A percentile compares a stretch with the other conserved stretches of the same genome.
phyloP scores from a whole-genome alignment of 2,329 filamentous ascomycete genomes.

The Aspergillus jensenii region DNA sequence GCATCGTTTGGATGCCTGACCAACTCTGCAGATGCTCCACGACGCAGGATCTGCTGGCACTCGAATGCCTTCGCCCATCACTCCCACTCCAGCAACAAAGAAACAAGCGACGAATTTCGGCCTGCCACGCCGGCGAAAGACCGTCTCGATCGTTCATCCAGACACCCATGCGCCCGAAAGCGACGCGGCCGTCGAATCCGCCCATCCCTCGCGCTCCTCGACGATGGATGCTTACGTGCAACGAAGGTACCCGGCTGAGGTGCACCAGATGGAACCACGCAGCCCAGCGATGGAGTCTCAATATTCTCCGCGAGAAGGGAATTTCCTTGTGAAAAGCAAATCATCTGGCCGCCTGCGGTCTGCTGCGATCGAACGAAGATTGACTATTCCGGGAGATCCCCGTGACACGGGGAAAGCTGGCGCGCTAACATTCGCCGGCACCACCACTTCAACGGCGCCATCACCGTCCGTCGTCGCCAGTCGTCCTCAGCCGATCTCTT shows the following conservation, averaged over 20 bases:
- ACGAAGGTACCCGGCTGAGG: neutral
- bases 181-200: neutral
- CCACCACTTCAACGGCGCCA: slow-evolving; percentile 12
- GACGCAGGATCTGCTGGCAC: slow-evolving; percentile 19
- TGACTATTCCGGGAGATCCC: slow-evolving; percentile 23
- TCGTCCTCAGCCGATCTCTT: neutral
- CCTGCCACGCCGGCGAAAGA: slow-evolving; percentile 19
- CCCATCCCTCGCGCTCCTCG: slow-evolving; percentile 11
- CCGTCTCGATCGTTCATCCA: slow-evolving; percentile 19
- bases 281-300: slow-evolving; percentile 5
- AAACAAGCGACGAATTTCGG: neutral
- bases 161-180: slow-evolving; percentile 15
- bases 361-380: slow-evolving; percentile 5
- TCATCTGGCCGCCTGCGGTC: slow-evolving; percentile 5
- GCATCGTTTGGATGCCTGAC: slow-evolving; percentile 22
- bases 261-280: neutral
- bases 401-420: slow-evolving; percentile 30
- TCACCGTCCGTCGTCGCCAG: slow-evolving; percentile 6
- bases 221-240: slow-evolving; percentile 9
- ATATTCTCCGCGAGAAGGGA: slow-evolving; percentile 1
- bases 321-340: slow-evolving; percentile 4
- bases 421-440: slow-evolving; percentile 25
- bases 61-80: slow-evolving; percentile 7
- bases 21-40: slow-evolving; percentile 20
- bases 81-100: slow-evolving; percentile 9